Conservation (phyloP, 192 early-diverging fungal genomes). For the Backusella mclennaniae region DNA sequence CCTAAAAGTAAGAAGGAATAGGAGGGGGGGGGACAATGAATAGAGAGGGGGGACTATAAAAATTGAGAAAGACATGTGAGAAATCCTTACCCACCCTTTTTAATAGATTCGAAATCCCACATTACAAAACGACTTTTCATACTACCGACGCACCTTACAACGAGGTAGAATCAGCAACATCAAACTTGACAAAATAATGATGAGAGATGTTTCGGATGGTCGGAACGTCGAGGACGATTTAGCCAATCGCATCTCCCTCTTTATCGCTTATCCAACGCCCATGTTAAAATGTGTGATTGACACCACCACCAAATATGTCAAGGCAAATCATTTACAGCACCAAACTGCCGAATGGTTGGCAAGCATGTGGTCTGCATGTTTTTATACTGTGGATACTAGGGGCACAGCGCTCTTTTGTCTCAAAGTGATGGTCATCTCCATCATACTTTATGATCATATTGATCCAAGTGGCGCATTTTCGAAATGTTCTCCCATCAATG, state of each 20-base stretch:
- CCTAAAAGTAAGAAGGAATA: slow-evolving; percentile 58
- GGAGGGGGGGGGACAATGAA: no score
- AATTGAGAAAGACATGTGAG: no score
- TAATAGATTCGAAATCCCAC: slow-evolving; percentile 22
- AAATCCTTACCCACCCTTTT: no score
- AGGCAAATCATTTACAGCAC: slow-evolving; percentile 22
- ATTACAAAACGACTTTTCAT: slow-evolving; percentile 95
- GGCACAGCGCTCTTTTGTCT: slow-evolving; percentile 68
- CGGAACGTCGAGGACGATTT: slow-evolving; percentile 68
- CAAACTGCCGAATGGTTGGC: slow-evolving; percentile 66
- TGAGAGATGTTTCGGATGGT: slow-evolving; percentile 35
- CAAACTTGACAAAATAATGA: background rate
- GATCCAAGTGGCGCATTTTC: slow-evolving; percentile 70
- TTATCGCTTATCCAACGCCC: slow-evolving; percentile 90
- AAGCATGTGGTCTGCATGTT: slow-evolving; percentile 71
- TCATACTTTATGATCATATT: slow-evolving; percentile 91
- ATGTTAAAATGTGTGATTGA: slow-evolving; percentile 86
- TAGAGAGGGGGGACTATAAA: no score
- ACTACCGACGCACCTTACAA: slow-evolving; percentile 85
- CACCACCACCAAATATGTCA: slow-evolving; percentile 63
- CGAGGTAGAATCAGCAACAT: slow-evolving; percentile 47
- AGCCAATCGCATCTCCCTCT: slow-evolving; percentile 91
- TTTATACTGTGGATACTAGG: slow-evolving; percentile 42
- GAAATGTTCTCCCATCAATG: slow-evolving; percentile 77
- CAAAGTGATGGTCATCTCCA: slow-evolving; percentile 81